phyloP scores from a whole-genome alignment of 768 basidiomycete species.

The Tylopilus balloui region DNA sequence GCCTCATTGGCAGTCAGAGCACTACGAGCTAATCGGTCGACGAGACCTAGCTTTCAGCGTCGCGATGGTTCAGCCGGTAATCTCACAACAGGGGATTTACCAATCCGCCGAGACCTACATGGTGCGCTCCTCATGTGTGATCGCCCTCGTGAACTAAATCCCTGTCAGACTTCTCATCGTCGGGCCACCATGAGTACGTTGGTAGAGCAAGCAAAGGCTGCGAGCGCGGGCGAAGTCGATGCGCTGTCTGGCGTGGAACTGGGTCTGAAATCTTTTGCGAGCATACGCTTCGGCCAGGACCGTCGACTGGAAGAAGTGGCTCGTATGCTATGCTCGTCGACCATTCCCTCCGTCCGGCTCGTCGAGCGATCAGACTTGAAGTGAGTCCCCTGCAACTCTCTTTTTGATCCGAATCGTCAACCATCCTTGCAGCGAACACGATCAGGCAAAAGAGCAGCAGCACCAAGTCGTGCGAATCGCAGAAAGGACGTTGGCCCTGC shows the following conservation, averaged over 20 bases:
- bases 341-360: constrained; percentile 58
- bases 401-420: background rate
- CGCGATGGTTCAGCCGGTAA: constrained; percentile 27
- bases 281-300: constrained; percentile 88
- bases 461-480: constrained; percentile 74
- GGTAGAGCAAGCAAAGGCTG: constrained; percentile 44
- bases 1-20: constrained; percentile 57
- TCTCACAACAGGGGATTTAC: constrained; percentile 27
- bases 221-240: constrained; percentile 52
- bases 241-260: constrained; percentile 68
- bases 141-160: constrained; percentile 8
- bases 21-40: constrained; percentile 32
- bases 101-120: constrained; percentile 33
- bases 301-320: constrained; percentile 87
- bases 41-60: constrained; percentile 32
- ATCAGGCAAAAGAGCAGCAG: constrained; percentile 83
- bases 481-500: constrained; percentile 83
- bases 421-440: constrained; percentile 63
- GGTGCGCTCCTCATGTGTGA: constrained; percentile 8
- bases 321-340: constrained; percentile 82
- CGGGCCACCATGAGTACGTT: constrained; percentile 52
- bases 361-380: constrained; percentile 67
- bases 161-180: constrained; percentile 43
- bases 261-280: constrained; percentile 67
- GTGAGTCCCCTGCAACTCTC: constrained; percentile 37